A percentile compares a stretch with the other conserved stretches of the same genome.
These are phyloP conservation scores for Trametopsis cervina DNA, from an alignment of 768 basidiomycete genomes.

Conservation along the genomic window DNA sequence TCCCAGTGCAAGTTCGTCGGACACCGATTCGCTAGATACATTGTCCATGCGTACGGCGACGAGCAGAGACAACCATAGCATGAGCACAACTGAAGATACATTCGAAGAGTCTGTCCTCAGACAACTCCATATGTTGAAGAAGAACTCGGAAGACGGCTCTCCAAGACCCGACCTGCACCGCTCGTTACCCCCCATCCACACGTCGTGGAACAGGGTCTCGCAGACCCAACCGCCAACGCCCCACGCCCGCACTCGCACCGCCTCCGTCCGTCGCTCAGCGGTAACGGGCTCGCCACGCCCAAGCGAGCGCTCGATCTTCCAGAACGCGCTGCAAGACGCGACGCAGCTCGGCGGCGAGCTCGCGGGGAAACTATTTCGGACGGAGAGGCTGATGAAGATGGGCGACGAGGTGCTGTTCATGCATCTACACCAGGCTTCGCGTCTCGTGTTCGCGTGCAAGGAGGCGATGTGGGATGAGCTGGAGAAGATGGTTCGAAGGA, in stretches of 20 bases:
- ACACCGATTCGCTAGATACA: too few relatives aligned
- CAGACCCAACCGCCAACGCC: neutral
- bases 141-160: too few relatives aligned
- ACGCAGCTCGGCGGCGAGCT: conserved; percentile 7
- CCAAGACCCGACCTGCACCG: too few relatives aligned
- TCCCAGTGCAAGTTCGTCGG: neutral
- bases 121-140: too few relatives aligned
- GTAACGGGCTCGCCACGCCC: neutral
- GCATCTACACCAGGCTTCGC: conserved; percentile 11
- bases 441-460: conserved; percentile 7
- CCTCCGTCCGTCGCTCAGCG: neutral
- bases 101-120: too few relatives aligned
- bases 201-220: neutral
- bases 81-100: too few relatives aligned
- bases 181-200: neutral
- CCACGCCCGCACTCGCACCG: neutral
- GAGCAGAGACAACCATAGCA: too few relatives aligned
- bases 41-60: too few relatives aligned
- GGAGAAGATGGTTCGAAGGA: neutral
- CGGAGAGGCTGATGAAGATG: conserved; percentile 6
- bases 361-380: conserved; percentile 1
- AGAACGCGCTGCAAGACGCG: neutral
- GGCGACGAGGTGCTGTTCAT: conserved; percentile 10
- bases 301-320: conserved; percentile 1
- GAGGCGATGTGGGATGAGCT: conserved; percentile 16